Conservation (phyloP, 1,139 yeast species). For the Suhomyces bokatorum region DNA sequence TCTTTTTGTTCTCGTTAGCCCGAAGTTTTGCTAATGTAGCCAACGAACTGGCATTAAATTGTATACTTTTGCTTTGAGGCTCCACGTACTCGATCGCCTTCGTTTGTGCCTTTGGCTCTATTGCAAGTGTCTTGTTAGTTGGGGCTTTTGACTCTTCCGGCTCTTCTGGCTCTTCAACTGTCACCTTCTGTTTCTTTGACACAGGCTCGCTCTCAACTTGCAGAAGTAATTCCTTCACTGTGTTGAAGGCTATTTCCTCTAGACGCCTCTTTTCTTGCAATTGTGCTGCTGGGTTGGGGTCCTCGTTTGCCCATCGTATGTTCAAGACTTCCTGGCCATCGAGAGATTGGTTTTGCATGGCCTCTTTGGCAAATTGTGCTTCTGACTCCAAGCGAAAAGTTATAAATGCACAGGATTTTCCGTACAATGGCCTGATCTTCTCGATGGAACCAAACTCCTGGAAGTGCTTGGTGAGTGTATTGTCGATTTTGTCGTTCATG, state of each 20-base stretch:
- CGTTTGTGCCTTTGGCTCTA: not conserved
- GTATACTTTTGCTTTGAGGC: constrained; percentile 1
- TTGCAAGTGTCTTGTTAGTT: not conserved
- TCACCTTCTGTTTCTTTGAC: constrained; percentile 6
- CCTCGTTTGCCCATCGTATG: constrained; percentile 89
- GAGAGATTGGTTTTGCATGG: constrained; percentile 80
- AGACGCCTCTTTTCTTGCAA: constrained; percentile 45
- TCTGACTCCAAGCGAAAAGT: constrained; percentile 65
- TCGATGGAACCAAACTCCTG: constrained; percentile 80
- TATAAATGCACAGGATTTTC: constrained; percentile 76
- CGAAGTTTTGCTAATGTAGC: constrained; percentile 5
- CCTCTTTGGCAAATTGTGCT: constrained; percentile 95
- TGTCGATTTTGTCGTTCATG: constrained; percentile 31
- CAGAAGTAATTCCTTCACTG: constrained; percentile 33
- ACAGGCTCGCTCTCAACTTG: constrained; percentile 7
- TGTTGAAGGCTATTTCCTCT: constrained; percentile 37
- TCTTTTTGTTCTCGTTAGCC: constrained; percentile 2
- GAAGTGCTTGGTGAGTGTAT: constrained; percentile 49
- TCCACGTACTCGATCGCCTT: not conserved
- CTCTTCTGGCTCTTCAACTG: constrained; percentile 9
- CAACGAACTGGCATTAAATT: constrained; percentile 4
- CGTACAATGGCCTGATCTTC: constrained; percentile 58
- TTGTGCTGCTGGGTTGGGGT: constrained; percentile 74
- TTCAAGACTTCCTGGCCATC: constrained; percentile 62
- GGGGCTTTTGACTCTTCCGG: not conserved